Base-by-base conservation (phyloP, 108 stramenopile species). In the Cyclotella cryptica region DNA sequence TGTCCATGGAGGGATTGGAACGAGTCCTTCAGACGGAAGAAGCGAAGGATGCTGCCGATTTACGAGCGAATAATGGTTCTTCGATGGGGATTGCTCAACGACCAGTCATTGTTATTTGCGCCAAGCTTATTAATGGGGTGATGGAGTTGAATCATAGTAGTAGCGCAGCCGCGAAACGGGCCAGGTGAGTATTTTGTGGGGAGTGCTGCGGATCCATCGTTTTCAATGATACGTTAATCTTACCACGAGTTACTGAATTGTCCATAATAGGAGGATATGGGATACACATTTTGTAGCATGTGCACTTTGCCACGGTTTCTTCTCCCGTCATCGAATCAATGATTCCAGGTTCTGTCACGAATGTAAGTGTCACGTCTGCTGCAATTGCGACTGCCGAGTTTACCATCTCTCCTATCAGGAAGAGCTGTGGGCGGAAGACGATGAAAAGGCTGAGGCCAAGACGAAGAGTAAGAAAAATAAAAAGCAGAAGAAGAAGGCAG, bases 1-100 rank as follows among this genome's bases (percentile, higher is more conserved):
- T 99, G 95, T 96, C 98, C 6, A 77, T 99, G 42, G 98, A 99
- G 79, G 97, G 97, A 18, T 84, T 99, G 18, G 98, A 99, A 66
- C 75, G 97, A 63, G 92, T 99, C 5, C 71, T 99, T 66, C 96
- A 96, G 80, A 93, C 96, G 8, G 93, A 97, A 52, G 94, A 93
- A 73, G 85, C 88, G 28, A 78, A 90, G 22, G 92, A 92, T 70
- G 65, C 65, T 12, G 70, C 83, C 42, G 85, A 87, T 42, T 45
- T 69, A 19, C 79, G 68, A 63, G 29, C 62, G 18, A 53, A 39
- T 19, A 66, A 71, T 41, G 73, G 86, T 35, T 51, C 28, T 60
- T 28, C 58, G 0, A 66, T 74, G 29, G 87, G 81, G 29, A 72
- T 87, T 27, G 59, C 68, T 35, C 69, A 76, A 49, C 67, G 84